Evolutionary conservation across 1,139 yeast genomes (phyloP).

Genomic region (Spencermartinsiella ligniputridi): DNA sequence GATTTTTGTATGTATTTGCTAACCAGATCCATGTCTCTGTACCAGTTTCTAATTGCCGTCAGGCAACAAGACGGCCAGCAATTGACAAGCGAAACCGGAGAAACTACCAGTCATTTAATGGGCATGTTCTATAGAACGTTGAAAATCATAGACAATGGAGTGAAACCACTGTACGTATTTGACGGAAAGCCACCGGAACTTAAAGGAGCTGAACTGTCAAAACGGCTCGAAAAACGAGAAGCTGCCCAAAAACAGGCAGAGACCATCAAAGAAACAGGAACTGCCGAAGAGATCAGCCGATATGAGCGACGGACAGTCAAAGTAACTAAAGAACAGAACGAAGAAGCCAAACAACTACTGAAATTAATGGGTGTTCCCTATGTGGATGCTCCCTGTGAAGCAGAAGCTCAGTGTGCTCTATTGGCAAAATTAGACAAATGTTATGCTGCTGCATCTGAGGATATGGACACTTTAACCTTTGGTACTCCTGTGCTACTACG

Average conservation of each 20-base stretch:
- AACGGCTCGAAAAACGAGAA: conserved; percentile 73
- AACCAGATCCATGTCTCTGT: conserved; percentile 75
- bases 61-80: conserved; percentile 97
- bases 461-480: conserved; percentile 96
- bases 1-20: too few species aligned
- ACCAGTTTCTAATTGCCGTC: conserved; percentile 92
- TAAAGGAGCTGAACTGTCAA: conserved; percentile 90
- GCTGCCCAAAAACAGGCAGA: conserved; percentile 76
- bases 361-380: conserved; percentile 92
- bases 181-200: conserved; percentile 94
- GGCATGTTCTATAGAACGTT: conserved; percentile 94
- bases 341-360: conserved; percentile 79
- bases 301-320: conserved; percentile 84
- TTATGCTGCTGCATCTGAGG: conserved; percentile 97
- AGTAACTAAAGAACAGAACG: conserved; percentile 86
- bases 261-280: conserved; percentile 72
- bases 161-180: conserved; percentile 93
- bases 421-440: conserved; percentile 79
- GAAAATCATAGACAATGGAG: conserved; percentile 81
- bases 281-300: conserved; percentile 68
- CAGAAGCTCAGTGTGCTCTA: conserved; percentile 98
- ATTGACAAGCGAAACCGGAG: conserved; percentile 81
- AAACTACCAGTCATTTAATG: conserved; percentile 88
- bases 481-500: conserved; percentile 78
- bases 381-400: conserved; percentile 94